phyloP scores from a whole-genome alignment of 306 rosid genomes.

The Myrica gale region DNA sequence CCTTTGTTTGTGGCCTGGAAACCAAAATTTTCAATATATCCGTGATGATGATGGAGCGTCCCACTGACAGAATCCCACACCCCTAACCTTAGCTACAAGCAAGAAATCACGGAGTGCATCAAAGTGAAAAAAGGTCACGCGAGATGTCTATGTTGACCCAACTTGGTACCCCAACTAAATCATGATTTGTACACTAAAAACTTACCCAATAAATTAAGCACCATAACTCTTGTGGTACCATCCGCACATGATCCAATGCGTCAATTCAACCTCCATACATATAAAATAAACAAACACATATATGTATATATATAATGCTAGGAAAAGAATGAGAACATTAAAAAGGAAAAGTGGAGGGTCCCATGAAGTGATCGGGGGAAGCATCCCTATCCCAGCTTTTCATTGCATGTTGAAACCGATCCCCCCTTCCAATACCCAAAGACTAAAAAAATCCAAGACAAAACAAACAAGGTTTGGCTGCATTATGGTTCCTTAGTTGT shows the following conservation, averaged over 20 bases:
- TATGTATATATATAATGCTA: not conserved
- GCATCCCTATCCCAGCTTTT: constrained; percentile 17
- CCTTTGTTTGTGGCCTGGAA: not conserved
- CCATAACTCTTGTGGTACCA: too few relatives aligned
- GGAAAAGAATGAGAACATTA: constrained; percentile 2
- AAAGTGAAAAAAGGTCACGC: not conserved
- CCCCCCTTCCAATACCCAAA: not conserved
- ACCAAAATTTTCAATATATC: not conserved
- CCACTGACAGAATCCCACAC: not conserved
- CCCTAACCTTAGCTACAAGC: not conserved
- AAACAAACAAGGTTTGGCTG: constrained; percentile 31
- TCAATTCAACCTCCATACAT: not conserved
- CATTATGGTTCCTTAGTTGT: not conserved
- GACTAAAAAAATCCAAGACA: constrained; percentile 31
- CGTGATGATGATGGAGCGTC: not conserved
- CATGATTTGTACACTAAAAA: not conserved
- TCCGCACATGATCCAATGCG: too few relatives aligned
- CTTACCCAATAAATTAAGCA: not conserved
- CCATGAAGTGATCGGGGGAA: constrained; percentile 15
- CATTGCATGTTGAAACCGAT: constrained; percentile 40
- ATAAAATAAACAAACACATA: too few relatives aligned
- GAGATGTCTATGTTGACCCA: constrained; percentile 6
- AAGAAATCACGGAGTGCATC: not conserved
- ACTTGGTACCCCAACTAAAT: not conserved
- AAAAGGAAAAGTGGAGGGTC: constrained; percentile 5